Conservation (phyloP, 2,329 filamentous ascomycete genomes). For the Alternaria sp. region DNA sequence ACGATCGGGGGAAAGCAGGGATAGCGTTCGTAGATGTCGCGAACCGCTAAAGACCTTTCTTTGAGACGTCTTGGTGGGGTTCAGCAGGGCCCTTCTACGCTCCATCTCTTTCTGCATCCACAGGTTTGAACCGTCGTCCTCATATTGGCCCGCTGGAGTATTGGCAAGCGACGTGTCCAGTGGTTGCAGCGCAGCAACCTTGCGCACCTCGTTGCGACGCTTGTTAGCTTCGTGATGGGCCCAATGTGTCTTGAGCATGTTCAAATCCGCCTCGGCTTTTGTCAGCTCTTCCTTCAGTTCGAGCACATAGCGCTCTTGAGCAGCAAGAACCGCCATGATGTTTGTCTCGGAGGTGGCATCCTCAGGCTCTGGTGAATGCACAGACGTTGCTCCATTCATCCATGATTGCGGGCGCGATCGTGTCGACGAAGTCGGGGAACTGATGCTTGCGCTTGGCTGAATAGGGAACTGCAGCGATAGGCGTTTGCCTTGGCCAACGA, state of each 20-base stretch:
- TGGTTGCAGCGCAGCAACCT: slow-evolving; percentile 64
- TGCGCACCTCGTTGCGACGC: slow-evolving; percentile 73
- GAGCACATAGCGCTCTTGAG: slow-evolving; percentile 88
- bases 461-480: slow-evolving; percentile 61
- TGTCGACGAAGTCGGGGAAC: slow-evolving; percentile 41
- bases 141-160: slow-evolving; percentile 38
- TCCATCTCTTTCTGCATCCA: slow-evolving; percentile 71
- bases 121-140: slow-evolving; percentile 55
- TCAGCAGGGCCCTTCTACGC: slow-evolving; percentile 73
- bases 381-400: slow-evolving; percentile 44
- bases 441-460: slow-evolving; percentile 49
- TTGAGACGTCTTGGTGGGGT: slow-evolving; percentile 57
- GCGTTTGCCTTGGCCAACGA: slow-evolving; percentile 53
- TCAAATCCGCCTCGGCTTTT: slow-evolving; percentile 80
- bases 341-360: slow-evolving; percentile 43
- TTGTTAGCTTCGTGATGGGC: slow-evolving; percentile 77
- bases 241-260: slow-evolving; percentile 84
- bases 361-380: slow-evolving; percentile 36
- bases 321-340: slow-evolving; percentile 88
- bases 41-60: slow-evolving; percentile 71
- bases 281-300: slow-evolving; percentile 91
- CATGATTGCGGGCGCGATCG: slow-evolving; percentile 52
- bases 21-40: slow-evolving; percentile 72
- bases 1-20: slow-evolving; percentile 76
- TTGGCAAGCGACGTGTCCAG: slow-evolving; percentile 55